Conservation (phyloP, 768 basidiomycete species). For the Lactarius evosmus region DNA sequence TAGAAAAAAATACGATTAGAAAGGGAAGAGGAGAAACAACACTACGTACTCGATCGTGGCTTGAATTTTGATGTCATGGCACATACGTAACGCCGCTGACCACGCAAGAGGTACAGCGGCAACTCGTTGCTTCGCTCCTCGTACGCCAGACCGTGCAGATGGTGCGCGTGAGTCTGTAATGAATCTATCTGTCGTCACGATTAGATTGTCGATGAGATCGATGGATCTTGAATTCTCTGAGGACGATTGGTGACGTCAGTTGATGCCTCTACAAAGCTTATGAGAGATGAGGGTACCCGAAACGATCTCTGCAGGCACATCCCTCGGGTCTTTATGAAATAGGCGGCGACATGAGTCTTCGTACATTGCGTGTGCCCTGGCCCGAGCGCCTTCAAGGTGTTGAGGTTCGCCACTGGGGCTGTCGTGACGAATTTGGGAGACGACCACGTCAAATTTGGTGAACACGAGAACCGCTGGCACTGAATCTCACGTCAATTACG, state of each 20-base stretch:
- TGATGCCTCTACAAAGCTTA: too few species aligned
- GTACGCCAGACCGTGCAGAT: neutral
- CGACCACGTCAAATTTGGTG: conserved; percentile 9
- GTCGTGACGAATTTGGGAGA: neutral
- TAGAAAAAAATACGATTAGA: too few species aligned
- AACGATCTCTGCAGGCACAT: conserved; percentile 9
- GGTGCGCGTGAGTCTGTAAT: neutral
- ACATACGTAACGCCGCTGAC: conserved; percentile 1
- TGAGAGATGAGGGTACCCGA: neutral
- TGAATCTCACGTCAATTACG: neutral
- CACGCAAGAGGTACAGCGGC: neutral
- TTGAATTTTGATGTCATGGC: neutral
- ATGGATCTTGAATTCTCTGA: neutral
- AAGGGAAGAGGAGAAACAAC: neutral
- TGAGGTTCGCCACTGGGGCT: neutral
- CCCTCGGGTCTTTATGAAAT: neutral
- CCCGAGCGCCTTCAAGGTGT: neutral
- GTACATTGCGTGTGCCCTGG: neutral
- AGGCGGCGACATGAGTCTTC: neutral
- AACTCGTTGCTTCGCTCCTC: neutral
- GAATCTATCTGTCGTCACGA: neutral
- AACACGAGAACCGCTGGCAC: conserved; percentile 10
- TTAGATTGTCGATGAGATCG: neutral
- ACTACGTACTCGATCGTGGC: conserved; percentile 10
- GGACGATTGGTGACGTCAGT: neutral